Base-by-base conservation (phyloP, 192 early-diverging fungal genomes). In the Backusella macrospora region DNA sequence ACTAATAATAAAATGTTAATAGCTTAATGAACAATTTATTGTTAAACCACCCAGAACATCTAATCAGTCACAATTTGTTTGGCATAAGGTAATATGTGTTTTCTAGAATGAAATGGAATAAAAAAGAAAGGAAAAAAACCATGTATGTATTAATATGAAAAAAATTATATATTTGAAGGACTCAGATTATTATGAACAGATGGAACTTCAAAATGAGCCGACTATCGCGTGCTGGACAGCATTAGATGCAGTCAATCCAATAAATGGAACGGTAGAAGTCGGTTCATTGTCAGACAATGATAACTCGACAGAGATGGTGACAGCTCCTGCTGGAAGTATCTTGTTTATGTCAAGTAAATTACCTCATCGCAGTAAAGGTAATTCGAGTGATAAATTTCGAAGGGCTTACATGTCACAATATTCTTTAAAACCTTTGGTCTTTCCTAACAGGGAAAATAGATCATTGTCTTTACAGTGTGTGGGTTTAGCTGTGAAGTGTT, bases 21-120 rank as follows among this genome's bases (percentile, higher is more conserved):
- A 82, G 80, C 48, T 82, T 1, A 82, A 82, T 69, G 80, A 82
- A 59, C 80, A 82, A 37, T 82, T 76, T 73, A 82, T 82, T 37
- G 63, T 82, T 13, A 82, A 82, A 73, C 80, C 80, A 26, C 80
- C 80, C 13, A 48, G 12, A 12, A 69, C 76, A 43, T 37, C 48
- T 1, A 44, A 59, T 15, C 45, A 52, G 12, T 71, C 80, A 26
- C 46, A 55, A 15, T 82, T 82, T 70, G 65, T 14, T 47, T 82
- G 80, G 80, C 80, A 82, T 26, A 65, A 48, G 44, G 80, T 81
- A 78, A 75, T n/a, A n/a, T n/a, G n/a, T n/a, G n/a, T n/a, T n/a
- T n/a, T n/a, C n/a, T n/a, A n/a, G n/a, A n/a, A n/a, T n/a, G n/a
- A n/a, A n/a, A n/a, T n/a, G n/a, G n/a, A n/a, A n/a, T n/a, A 37